Evolutionary conservation across 495 filamentous ascomycete genomes (phyloP).

Genomic region (Parachaetomium inaequale): DNA sequence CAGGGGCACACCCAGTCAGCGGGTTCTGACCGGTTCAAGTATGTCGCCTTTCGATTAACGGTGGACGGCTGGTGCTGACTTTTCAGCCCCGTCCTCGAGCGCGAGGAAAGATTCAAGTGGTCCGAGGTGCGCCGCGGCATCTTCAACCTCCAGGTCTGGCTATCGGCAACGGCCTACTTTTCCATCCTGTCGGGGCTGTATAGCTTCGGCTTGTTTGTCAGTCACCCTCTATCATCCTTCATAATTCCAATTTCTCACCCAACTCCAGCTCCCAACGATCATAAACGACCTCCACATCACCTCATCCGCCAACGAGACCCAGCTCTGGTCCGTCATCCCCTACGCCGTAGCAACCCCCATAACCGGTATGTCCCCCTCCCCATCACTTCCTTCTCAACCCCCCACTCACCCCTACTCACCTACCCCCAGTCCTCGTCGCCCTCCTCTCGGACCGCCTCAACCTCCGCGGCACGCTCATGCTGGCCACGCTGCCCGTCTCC

Average conservation of each 20-base stretch:
- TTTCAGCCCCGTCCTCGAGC: conserved; percentile 35
- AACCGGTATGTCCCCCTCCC: conserved; percentile 40
- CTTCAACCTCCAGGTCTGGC: conserved; percentile 56
- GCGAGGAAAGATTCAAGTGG: conserved; percentile 58
- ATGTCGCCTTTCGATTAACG: conserved; percentile 3
- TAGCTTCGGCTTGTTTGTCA: conserved; percentile 53
- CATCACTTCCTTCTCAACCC: no score
- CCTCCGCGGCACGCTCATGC: conserved; percentile 41
- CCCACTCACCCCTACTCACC: not conserved
- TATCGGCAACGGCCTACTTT: conserved; percentile 46
- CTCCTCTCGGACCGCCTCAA: conserved; percentile 47
- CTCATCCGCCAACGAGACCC: conserved; percentile 58
- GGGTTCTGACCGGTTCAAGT: conserved; percentile 36
- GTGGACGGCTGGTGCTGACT: not conserved
- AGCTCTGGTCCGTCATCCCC: conserved; percentile 65
- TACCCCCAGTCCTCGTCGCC: conserved; percentile 35
- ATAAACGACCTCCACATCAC: conserved; percentile 57
- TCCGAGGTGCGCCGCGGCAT: conserved; percentile 59
- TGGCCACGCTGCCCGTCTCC: conserved; percentile 43
- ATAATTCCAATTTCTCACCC: not conserved
- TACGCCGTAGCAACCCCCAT: conserved; percentile 59
- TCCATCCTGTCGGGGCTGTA: conserved; percentile 45
- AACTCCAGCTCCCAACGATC: conserved; percentile 60
- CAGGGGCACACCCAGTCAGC: conserved; percentile 27
- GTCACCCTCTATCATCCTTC: not conserved